These are phyloP conservation scores for Exophiala oligosperma DNA, from an alignment of 2,329 filamentous ascomycete genomes.

Conservation along the genomic window DNA sequence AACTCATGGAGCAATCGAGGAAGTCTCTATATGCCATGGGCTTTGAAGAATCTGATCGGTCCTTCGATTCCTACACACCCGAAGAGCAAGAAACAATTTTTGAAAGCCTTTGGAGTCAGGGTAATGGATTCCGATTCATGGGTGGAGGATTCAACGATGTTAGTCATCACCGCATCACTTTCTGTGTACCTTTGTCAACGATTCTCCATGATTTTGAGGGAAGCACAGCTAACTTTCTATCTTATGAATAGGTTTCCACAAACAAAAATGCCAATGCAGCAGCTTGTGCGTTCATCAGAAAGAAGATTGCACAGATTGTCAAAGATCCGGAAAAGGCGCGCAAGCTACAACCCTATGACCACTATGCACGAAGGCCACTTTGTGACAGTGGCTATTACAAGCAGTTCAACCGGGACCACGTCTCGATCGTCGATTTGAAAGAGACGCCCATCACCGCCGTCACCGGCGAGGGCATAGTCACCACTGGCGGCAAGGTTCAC, in stretches of 20 bases:
- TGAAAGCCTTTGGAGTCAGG: constrained; percentile 34
- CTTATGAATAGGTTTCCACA: constrained; percentile 12
- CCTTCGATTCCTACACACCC: neutral
- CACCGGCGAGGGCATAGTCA: constrained; percentile 40
- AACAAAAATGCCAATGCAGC: constrained; percentile 51
- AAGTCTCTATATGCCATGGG: constrained; percentile 28
- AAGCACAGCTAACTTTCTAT: too few species aligned
- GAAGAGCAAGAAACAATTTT: constrained; percentile 29
- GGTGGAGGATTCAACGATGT: constrained; percentile 41
- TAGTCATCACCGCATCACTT: neutral
- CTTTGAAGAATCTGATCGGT: constrained; percentile 24
- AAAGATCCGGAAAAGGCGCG: constrained; percentile 46
- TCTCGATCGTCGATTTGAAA: constrained; percentile 48
- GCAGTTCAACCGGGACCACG: constrained; percentile 47
- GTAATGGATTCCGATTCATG: constrained; percentile 41
- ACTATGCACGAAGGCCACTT: constrained; percentile 21
- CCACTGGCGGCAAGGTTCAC: constrained; percentile 36
- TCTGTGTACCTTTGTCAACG: neutral
- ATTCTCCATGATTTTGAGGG: too few species aligned
- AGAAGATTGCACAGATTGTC: constrained; percentile 53
- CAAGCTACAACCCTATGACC: constrained; percentile 17
- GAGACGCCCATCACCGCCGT: constrained; percentile 44
- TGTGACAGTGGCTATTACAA: constrained; percentile 41
- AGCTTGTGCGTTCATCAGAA: constrained; percentile 57
- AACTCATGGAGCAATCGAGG: constrained; percentile 33